A percentile compares a stretch with the other conserved stretches of the same genome.
phyloP scores from a whole-genome alignment of 2,329 filamentous ascomycete genomes.

The Aureobasidium sp. region DNA sequence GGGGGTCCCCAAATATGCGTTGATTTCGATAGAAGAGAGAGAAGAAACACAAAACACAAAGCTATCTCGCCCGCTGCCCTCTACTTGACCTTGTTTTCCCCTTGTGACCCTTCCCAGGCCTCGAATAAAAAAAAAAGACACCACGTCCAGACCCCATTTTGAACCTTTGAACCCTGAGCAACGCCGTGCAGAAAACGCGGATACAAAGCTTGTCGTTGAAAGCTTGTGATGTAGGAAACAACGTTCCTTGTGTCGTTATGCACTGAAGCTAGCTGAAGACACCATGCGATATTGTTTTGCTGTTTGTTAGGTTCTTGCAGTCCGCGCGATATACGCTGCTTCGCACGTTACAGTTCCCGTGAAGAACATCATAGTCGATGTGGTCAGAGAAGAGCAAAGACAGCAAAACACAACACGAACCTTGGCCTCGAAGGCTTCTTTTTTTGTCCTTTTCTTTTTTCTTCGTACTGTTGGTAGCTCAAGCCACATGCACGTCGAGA shows the following conservation, averaged over 20 bases:
- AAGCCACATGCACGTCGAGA: not conserved
- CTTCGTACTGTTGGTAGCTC: not conserved
- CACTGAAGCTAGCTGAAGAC: not conserved
- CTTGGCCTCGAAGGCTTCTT: not conserved
- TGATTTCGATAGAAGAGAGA: not conserved
- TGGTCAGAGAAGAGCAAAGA: not conserved
- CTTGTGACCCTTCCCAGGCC: not conserved
- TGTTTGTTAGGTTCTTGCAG: not conserved
- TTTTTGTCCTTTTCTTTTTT: not conserved
- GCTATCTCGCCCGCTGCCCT: not conserved
- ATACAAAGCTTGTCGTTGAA: not conserved
- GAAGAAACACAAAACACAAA: not conserved
- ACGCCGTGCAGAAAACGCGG: not conserved
- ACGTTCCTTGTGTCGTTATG: not conserved
- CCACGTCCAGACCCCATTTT: not conserved
- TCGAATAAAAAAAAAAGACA: not conserved
- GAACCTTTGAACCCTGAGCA: not conserved
- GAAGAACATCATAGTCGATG: not conserved
- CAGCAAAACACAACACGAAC: not conserved
- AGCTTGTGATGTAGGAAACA: not conserved
- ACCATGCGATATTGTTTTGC: not conserved
- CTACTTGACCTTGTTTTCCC: conserved; percentile 2
- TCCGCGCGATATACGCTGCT: not conserved
- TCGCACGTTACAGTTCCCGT: not conserved
- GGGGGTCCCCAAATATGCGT: not conserved